phyloP scores from a whole-genome alignment of 1,284 basidiomycete species.

The Papiliotrema nemorosa region DNA sequence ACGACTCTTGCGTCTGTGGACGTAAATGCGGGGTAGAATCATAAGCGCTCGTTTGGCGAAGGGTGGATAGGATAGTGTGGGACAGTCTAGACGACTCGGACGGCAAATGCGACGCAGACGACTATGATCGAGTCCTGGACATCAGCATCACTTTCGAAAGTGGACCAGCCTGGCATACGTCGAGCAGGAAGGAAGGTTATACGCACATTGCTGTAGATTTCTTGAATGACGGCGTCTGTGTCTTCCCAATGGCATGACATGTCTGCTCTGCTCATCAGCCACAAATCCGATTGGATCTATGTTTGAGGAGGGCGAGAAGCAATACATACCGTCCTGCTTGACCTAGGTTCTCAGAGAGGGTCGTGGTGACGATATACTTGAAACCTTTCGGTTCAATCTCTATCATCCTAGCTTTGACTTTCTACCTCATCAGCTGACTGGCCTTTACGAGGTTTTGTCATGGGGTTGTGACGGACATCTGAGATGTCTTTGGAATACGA shows the following conservation, averaged over 20 bases:
- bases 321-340: conserved; percentile 38
- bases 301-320: neutral
- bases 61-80: no score
- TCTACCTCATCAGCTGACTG: conserved; percentile 17
- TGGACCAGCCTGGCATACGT: neutral
- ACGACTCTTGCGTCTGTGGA: no score
- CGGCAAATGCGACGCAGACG: conserved; percentile 41
- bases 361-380: conserved; percentile 45
- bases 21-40: no score
- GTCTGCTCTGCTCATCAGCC: conserved; percentile 32
- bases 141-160: neutral
- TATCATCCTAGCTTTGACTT: conserved; percentile 41
- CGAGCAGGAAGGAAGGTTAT: neutral
- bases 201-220: conserved; percentile 45
- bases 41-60: no score
- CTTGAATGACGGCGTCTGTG: conserved; percentile 39
- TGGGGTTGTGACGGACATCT: conserved; percentile 27
- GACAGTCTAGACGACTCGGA: conserved; percentile 24
- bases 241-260: conserved; percentile 49
- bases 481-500: conserved; percentile 38
- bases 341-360: conserved; percentile 42
- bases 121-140: conserved; percentile 41
- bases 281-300: neutral
- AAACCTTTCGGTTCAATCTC: conserved; percentile 43
- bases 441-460: neutral